A percentile compares a stretch with the other conserved stretches of the same genome.
These are phyloP conservation scores for Jackrogersella minutella DNA, from an alignment of 495 filamentous ascomycete species.

Conservation along the genomic window DNA sequence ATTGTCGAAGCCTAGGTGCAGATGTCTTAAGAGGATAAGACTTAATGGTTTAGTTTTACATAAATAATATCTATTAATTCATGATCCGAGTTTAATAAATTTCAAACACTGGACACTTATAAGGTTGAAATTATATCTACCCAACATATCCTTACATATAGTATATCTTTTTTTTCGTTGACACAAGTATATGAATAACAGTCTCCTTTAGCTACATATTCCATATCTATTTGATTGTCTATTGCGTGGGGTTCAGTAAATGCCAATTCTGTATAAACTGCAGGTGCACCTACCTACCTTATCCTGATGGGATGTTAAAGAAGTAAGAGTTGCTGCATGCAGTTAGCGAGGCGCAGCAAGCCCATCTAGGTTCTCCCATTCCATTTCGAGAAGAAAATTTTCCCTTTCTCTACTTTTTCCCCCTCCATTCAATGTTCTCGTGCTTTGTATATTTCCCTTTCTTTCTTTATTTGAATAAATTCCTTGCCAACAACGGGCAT, in stretches of 20 bases:
- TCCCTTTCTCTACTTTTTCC: conserved; percentile 18
- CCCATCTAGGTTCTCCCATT: conserved; percentile 14
- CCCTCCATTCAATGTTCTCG: conserved; percentile 35
- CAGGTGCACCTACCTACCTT: no score
- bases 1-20: no score
- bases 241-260: neutral
- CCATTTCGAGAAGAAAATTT: conserved; percentile 15
- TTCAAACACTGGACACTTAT: no score
- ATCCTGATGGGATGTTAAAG: neutral
- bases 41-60: no score
- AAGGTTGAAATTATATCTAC: neutral
- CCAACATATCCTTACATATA: neutral
- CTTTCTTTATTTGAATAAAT: conserved; percentile 18
- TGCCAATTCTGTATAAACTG: no score
- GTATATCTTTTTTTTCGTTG: neutral
- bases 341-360: conserved; percentile 18
- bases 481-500: conserved; percentile 10
- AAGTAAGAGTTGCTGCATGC: conserved; percentile 3
- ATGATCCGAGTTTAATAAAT: no score
- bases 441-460: neutral
- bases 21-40: no score
- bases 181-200: neutral
- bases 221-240: no score
- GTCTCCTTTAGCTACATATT: neutral
- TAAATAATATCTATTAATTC: no score